Percentiles rank a stretch among this genome's conserved stretches.
Conservation (phyloP, 768 basidiomycete species). For the Kwoniella dendrophila region DNA sequence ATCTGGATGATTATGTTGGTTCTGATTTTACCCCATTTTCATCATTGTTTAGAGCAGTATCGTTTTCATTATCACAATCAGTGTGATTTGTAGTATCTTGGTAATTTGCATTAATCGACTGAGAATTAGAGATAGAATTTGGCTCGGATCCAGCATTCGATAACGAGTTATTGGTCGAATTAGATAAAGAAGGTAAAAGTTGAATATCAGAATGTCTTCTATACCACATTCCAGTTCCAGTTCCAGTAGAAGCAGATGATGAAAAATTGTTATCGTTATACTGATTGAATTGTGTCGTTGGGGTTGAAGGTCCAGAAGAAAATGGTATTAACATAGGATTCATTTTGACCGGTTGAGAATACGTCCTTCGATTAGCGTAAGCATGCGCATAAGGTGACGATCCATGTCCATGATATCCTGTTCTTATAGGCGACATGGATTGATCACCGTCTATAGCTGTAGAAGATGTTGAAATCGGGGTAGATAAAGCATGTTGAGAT, state of each 20-base stretch:
- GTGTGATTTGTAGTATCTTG: not conserved
- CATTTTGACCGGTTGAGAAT: conserved; percentile 12
- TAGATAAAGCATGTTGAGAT: not conserved
- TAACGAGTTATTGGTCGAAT: not conserved
- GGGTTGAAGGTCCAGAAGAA: conserved; percentile 1
- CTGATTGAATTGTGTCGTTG: not conserved
- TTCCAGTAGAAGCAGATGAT: conserved; percentile 1
- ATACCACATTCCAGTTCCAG: no score
- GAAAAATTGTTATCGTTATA: not conserved
- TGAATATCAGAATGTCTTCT: conserved; percentile 6
- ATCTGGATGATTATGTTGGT: no score
- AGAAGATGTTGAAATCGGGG: not conserved
- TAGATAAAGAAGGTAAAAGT: not conserved
- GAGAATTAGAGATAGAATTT: no score
- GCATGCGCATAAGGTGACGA: conserved; percentile 24
- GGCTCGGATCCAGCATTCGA: no score
- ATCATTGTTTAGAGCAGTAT: no score
- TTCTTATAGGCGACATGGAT: conserved; percentile 2
- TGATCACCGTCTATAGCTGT: conserved; percentile 6
- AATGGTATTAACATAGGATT: conserved; percentile 15
- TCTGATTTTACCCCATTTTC: no score
- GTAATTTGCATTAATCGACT: not conserved
- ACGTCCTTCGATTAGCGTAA: conserved; percentile 20
- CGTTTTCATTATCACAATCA: no score
- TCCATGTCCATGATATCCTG: conserved; percentile 14